These are phyloP conservation scores for Neurospora africana DNA, from an alignment of 495 filamentous ascomycete genomes.

Conservation along the genomic window DNA sequence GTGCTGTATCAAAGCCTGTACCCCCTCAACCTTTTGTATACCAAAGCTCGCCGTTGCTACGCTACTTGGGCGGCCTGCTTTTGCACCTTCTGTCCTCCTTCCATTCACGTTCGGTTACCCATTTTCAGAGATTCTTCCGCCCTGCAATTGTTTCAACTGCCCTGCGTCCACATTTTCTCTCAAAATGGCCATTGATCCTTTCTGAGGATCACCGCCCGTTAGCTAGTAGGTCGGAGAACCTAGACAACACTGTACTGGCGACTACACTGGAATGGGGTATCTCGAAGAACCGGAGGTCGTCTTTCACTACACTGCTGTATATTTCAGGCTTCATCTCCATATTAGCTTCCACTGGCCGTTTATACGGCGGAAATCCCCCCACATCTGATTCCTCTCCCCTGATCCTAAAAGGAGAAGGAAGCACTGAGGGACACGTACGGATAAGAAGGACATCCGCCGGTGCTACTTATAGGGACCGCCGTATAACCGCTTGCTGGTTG, in stretches of 20 bases:
- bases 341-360: background rate
- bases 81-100: constrained; percentile 1
- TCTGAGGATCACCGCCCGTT: background rate
- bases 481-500: constrained; percentile 18
- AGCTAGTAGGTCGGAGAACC: background rate
- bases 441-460: constrained; percentile 12
- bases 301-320: background rate
- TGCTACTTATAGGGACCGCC: constrained; percentile 22
- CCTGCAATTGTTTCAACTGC: constrained; percentile 6
- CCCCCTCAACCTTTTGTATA: constrained; percentile 6
- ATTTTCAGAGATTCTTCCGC: background rate
- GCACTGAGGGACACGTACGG: constrained; percentile 3
- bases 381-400: constrained; percentile 8
- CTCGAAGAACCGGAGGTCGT: background rate
- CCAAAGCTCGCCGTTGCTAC: constrained; percentile 11
- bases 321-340: background rate
- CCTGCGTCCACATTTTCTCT: background rate
- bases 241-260: background rate
- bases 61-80: constrained; percentile 8
- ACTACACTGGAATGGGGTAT: background rate
- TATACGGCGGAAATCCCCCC: constrained; percentile 5
- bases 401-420: background rate
- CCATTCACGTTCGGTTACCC: constrained; percentile 9
- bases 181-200: background rate
- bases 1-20: constrained; percentile 6